Percentiles rank a stretch among this genome's conserved stretches.
Evolutionary conservation across 2,329 filamentous ascomycete species (phyloP).

Genomic region (Lasiodiplodia citricola): DNA sequence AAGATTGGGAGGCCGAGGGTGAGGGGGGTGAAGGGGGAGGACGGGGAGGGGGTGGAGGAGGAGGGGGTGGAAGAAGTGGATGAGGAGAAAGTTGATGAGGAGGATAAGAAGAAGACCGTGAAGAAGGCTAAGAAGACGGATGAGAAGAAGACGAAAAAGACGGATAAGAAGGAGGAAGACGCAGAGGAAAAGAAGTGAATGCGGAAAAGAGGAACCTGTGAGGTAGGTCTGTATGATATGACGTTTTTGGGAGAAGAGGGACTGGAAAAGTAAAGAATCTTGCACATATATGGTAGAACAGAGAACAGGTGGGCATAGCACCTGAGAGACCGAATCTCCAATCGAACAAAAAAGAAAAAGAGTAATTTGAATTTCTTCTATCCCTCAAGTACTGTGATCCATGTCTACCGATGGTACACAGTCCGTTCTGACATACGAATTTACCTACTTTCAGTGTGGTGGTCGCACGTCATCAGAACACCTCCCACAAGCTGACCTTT

Average conservation of each 20-base stretch:
- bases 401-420: not conserved
- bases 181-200: too few relatives aligned
- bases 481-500: slow-evolving; percentile 93
- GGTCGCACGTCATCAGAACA: slow-evolving; percentile 60
- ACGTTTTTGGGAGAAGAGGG: not conserved
- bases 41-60: not conserved
- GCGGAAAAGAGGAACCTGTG: too few relatives aligned
- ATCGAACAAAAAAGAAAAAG: not conserved
- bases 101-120: not conserved
- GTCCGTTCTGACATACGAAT: not conserved
- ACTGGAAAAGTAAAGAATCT: not conserved
- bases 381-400: too few relatives aligned
- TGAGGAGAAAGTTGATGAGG: not conserved
- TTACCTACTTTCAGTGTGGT: not conserved
- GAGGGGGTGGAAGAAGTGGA: not conserved
- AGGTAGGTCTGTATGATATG: not conserved
- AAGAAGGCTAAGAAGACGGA: not conserved
- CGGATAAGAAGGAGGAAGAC: not conserved
- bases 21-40: not conserved
- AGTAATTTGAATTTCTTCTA: not conserved
- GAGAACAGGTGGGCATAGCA: not conserved
- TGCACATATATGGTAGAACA: not conserved
- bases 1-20: not conserved
- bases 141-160: not conserved
- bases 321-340: not conserved